These are phyloP conservation scores for Stygiomarasmius scandens DNA, from an alignment of 1,284 basidiomycete species.

Conservation along the genomic window DNA sequence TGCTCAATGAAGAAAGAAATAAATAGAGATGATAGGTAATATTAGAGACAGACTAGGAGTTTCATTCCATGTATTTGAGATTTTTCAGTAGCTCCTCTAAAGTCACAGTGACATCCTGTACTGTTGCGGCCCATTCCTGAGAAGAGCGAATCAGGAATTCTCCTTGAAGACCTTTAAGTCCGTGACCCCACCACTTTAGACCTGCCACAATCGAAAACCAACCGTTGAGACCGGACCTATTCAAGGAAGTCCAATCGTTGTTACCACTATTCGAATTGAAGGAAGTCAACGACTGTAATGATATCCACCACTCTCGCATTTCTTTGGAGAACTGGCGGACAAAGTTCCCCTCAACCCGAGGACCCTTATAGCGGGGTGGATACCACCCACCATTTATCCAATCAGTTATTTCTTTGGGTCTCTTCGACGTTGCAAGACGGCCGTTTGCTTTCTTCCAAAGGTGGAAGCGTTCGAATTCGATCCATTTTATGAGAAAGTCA, in stretches of 20 bases:
- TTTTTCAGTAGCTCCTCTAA: too few species aligned
- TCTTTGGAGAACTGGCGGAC: not conserved
- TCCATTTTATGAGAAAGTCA: not conserved
- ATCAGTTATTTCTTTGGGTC: not conserved
- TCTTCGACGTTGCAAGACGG: not conserved
- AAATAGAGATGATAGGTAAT: too few species aligned
- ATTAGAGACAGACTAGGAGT: too few species aligned
- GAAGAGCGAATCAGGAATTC: too few species aligned
- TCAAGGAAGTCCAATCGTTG: not conserved
- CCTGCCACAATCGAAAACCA: slow-evolving; percentile 2
- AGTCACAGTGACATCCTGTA: too few species aligned
- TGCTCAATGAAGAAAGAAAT: too few species aligned
- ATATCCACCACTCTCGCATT: slow-evolving; percentile 1
- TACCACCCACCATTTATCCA: not conserved
- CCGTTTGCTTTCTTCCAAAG: not conserved
- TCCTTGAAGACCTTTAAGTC: not conserved
- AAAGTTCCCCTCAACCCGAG: not conserved
- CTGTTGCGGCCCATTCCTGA: too few species aligned
- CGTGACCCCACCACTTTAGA: slow-evolving; percentile 5
- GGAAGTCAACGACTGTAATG: not conserved
- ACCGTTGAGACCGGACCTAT: slow-evolving; percentile 1
- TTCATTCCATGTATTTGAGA: too few species aligned
- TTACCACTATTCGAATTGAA: not conserved
- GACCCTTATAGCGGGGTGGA: not conserved
- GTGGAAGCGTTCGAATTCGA: not conserved